Evolutionary conservation across 306 rosid species (phyloP).

Genomic region (Vigna unguiculata): DNA sequence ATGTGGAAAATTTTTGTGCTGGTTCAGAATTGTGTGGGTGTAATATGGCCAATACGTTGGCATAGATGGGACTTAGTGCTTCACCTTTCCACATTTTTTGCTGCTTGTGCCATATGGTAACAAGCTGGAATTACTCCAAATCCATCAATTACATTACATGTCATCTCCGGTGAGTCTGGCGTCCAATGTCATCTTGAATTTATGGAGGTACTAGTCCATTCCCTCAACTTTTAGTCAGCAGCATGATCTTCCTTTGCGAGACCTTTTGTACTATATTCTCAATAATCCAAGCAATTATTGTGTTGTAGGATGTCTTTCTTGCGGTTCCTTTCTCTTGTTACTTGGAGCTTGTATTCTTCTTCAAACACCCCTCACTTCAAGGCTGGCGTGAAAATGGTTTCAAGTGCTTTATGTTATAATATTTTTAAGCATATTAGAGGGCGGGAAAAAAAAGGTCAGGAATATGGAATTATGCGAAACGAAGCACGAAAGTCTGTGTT

Average conservation of each 20-base stretch:
- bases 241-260: conserved; percentile 5
- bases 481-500: too few relatives aligned
- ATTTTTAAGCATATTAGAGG: background rate
- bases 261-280: conserved; percentile 2
- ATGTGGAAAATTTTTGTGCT: background rate
- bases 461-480: background rate
- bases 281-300: background rate
- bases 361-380: background rate
- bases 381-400: background rate
- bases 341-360: background rate
- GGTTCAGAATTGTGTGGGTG: conserved; percentile 49
- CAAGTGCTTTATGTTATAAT: background rate
- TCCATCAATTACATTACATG: conserved; percentile 36
- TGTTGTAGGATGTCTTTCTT: conserved; percentile 3
- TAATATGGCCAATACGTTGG: conserved; percentile 31
- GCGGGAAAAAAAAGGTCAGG: background rate
- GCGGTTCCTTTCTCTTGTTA: conserved; percentile 3
- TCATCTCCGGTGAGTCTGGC: conserved; percentile 49
- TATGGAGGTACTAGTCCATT: conserved; percentile 26
- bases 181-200: conserved; percentile 41
- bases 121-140: conserved; percentile 35
- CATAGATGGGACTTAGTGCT: conserved; percentile 45
- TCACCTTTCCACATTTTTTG: conserved; percentile 40
- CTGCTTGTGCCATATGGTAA: conserved; percentile 46
- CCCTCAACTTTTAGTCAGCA: conserved; percentile 3